Evolutionary conservation across 1,284 basidiomycete genomes (phyloP).

Genomic region (Ceratobasidium sp.): DNA sequence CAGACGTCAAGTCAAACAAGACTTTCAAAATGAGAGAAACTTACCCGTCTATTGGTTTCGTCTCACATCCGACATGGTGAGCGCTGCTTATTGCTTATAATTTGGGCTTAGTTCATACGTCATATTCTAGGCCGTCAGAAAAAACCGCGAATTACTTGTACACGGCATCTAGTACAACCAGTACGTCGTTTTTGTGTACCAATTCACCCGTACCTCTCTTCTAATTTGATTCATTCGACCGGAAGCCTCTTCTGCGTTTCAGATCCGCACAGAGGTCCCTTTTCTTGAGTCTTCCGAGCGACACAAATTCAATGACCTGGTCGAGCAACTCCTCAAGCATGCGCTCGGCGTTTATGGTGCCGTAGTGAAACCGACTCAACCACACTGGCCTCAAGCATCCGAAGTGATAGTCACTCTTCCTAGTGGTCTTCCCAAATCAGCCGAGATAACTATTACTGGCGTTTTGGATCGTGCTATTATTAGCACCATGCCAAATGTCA

Average conservation of each 20-base stretch:
- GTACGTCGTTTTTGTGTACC: not conserved
- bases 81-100: not conserved
- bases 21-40: constrained; percentile 5
- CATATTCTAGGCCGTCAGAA: not conserved
- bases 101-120: not conserved
- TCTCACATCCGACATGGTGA: constrained; percentile 29
- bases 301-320: constrained; percentile 24
- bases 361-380: constrained; percentile 12
- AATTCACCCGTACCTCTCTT: not conserved
- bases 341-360: constrained; percentile 16
- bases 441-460: constrained; percentile 28
- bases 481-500: constrained; percentile 14
- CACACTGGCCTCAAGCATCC: constrained; percentile 6
- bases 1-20: not conserved
- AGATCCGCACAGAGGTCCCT: constrained; percentile 24
- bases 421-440: constrained; percentile 29
- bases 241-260: constrained; percentile 21
- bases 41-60: constrained; percentile 9
- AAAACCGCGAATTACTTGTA: constrained; percentile 11
- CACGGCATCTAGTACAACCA: not conserved
- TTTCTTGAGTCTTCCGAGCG: constrained; percentile 10
- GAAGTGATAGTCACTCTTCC: constrained; percentile 20
- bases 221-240: not conserved
- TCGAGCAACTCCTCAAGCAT: constrained; percentile 34
- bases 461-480: not conserved